phyloP scores from a whole-genome alignment of 2,329 filamentous ascomycete species.

The Pyrenochaeta sp. region DNA sequence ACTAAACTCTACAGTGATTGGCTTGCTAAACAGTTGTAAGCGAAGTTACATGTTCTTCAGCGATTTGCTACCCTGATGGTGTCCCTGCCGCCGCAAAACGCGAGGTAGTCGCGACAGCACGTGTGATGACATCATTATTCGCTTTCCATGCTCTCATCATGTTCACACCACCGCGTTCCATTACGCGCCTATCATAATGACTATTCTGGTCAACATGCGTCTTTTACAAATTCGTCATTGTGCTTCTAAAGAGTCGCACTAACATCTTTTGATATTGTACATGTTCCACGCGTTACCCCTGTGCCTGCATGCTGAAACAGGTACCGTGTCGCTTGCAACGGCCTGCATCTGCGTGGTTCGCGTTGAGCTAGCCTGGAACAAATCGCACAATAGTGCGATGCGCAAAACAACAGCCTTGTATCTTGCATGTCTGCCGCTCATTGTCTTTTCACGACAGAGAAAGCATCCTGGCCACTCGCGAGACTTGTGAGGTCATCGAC shows the following conservation, averaged over 20 bases:
- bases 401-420: background rate
- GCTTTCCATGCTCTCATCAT: background rate
- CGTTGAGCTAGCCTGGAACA: background rate
- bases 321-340: slow-evolving; percentile 21
- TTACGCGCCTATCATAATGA: background rate
- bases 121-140: slow-evolving; percentile 15
- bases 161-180: slow-evolving; percentile 1
- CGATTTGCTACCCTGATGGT: background rate
- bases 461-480: slow-evolving; percentile 12
- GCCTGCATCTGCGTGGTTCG: background rate
- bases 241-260: background rate
- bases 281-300: background rate
- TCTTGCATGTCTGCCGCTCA: background rate
- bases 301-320: background rate
- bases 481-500: slow-evolving; percentile 47
- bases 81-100: background rate
- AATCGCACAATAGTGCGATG: background rate
- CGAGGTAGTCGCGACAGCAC: slow-evolving; percentile 1
- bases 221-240: background rate
- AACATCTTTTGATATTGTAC: background rate
- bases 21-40: no score
- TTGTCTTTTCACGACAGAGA: slow-evolving; percentile 47
- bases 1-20: no score
- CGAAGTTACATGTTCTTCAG: no score
- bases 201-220: background rate